These are phyloP conservation scores for Triticum dicoccoides DNA, from an alignment of 176 grass and related monocot species.

Conservation along the genomic window DNA sequence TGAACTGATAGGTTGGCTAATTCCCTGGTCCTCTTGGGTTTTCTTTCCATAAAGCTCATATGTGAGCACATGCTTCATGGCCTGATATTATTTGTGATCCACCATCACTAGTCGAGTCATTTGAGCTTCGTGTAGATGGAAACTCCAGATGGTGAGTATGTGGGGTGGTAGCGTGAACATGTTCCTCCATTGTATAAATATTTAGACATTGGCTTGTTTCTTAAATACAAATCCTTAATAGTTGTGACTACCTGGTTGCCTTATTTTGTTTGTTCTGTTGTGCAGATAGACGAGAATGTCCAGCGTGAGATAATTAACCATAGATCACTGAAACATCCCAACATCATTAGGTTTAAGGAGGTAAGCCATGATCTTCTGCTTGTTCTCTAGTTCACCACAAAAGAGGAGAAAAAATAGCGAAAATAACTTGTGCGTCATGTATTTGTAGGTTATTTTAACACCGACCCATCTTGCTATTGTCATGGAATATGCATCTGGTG, in stretches of 20 bases:
- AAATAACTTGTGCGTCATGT: not conserved
- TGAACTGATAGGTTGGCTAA: not conserved
- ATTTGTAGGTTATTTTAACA: slow-evolving; percentile 88
- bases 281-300: slow-evolving; percentile 99
- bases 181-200: not conserved
- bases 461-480: slow-evolving; percentile 99
- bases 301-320: slow-evolving; percentile 99
- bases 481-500: slow-evolving; percentile 98
- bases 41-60: slow-evolving; percentile 6
- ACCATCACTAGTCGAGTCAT: not conserved
- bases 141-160: not conserved
- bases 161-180: not conserved
- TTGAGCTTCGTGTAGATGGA: slow-evolving; percentile 14
- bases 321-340: slow-evolving; percentile 93
- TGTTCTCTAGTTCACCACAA: not conserved
- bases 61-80: slow-evolving; percentile 3
- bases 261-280: slow-evolving; percentile 30
- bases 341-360: slow-evolving; percentile 99
- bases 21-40: not conserved
- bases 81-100: not conserved
- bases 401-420: not conserved
- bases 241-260: not conserved
- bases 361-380: slow-evolving; percentile 35
- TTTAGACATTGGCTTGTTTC: not conserved
- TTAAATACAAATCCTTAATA: not conserved